Percentiles rank a stretch among this genome's conserved stretches.
phyloP scores from a whole-genome alignment of 2,329 filamentous ascomycete genomes.

The Xylariaceae sp. region DNA sequence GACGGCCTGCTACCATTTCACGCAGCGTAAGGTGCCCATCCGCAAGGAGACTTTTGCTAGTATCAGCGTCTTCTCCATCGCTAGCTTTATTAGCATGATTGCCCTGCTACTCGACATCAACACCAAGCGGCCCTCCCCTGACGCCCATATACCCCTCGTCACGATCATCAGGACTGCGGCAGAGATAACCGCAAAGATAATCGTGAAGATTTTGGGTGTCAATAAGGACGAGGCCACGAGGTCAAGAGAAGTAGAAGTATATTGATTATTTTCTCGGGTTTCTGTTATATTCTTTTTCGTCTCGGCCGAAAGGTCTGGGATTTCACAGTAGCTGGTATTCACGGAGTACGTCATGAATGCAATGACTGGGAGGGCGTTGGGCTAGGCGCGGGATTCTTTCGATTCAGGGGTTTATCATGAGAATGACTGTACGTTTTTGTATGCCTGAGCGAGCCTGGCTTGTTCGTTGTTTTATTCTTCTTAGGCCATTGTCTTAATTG shows the following conservation, averaged over 20 bases:
- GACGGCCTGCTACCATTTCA: conserved; percentile 70
- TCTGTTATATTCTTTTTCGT: background rate
- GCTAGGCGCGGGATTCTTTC: background rate
- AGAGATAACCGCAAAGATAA: conserved; percentile 21
- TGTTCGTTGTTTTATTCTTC: background rate
- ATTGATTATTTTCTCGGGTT: background rate
- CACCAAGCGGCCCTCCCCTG: conserved; percentile 55
- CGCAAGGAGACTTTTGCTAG: conserved; percentile 73
- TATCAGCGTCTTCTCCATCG: conserved; percentile 70
- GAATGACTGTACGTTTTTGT: conserved; percentile 5
- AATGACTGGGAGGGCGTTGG: conserved; percentile 21
- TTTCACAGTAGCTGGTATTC: conserved; percentile 1
- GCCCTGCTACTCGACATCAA: conserved; percentile 63
- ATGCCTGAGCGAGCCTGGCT: conserved; percentile 3
- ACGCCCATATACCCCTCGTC: conserved; percentile 35
- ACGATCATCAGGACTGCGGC: conserved; percentile 20
- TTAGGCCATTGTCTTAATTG: background rate
- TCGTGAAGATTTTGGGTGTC: conserved; percentile 29
- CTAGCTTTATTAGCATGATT: conserved; percentile 71
- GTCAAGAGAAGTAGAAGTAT: background rate
- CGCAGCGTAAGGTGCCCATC: conserved; percentile 73
- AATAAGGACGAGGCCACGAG: conserved; percentile 19
- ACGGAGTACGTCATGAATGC: conserved; percentile 4
- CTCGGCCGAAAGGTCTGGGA: background rate
- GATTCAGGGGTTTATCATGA: background rate